Evolutionary conservation across 148 eudicot genomes (phyloP), one percentile per base, ranked within the genome.

Genomic region (Cornus controversa): DNA sequence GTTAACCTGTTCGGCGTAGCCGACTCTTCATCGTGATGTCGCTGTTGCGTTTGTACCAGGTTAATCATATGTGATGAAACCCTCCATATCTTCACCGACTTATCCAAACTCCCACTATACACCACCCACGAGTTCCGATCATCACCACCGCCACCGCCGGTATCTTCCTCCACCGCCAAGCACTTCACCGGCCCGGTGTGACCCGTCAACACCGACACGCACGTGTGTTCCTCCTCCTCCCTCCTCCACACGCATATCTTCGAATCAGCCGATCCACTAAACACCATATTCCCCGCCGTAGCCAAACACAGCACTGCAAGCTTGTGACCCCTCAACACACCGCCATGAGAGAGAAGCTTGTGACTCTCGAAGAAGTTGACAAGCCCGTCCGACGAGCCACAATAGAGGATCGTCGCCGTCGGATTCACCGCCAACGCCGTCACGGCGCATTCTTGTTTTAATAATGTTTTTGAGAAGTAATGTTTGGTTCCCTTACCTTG

Each of bases 401-500:
- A 79, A 72, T 93, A 93, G 0, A 93, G 80, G 5, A 84, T 53
- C 0, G 82, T 76, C 0, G 87, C 82, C 0, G 84, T 63, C 0
- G 81, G 83, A 69, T 91, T 83, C 7, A 93, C 83, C 0, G 87
- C 90, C 22, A 93, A 74, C 0, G 97, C 89, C 5, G 97, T 93
- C 1, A 93, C 86, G 0, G 97, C 97, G 11, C 92, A 86, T 27
- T 93, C 97, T 69, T 91, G 94, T 50, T 91, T 93, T 16, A 93
- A 60, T 23, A 93, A 15, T 0, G 85, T 77, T 26, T 89, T 91
- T 2, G 93, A 88, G 47, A 91, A 91, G 79, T 81, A 91, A 66
- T 93, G 97, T 53, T 93, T 91, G 0, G 94, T 90, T n/a, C 94
- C 89, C 58, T 89, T 93, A 1, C 91, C 92, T 37, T 92, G 94